phyloP scores from a whole-genome alignment of 139 green algal species.

The Micractinium conductrix region DNA sequence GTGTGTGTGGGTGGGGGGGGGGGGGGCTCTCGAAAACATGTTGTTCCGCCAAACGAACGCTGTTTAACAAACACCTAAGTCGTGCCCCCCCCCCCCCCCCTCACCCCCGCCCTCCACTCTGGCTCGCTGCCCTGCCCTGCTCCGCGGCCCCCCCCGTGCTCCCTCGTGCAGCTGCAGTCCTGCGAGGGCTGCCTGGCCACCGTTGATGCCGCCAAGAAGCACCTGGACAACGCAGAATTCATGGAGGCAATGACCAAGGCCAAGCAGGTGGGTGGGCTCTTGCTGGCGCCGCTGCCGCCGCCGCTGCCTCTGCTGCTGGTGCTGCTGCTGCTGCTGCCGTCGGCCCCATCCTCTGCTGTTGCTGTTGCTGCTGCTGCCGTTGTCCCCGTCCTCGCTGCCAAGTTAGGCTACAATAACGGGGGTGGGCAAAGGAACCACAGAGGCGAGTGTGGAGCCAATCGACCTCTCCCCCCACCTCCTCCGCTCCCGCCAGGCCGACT shows the following conservation, averaged over 20 bases:
- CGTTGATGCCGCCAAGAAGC: conserved; percentile 41
- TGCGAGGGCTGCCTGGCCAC: conserved; percentile 13
- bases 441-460: too few species aligned
- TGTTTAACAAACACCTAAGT: neutral
- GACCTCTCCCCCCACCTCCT: too few species aligned
- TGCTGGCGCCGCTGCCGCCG: too few species aligned
- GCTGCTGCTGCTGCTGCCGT: too few species aligned
- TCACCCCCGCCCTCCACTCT: neutral
- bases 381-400: too few species aligned
- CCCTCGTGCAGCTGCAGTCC: neutral
- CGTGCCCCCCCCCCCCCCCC: neutral
- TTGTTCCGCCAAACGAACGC: neutral
- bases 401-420: too few species aligned
- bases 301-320: too few species aligned
- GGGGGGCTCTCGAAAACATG: too few species aligned
- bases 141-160: neutral
- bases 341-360: too few species aligned
- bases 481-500: neutral
- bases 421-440: too few species aligned
- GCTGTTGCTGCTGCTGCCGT: too few species aligned
- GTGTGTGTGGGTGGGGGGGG: neutral
- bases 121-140: too few species aligned
- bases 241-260: conserved; percentile 23
- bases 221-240: conserved; percentile 46
- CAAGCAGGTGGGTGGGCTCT: conserved; percentile 17